phyloP scores from a whole-genome alignment of 1,139 yeast species.

The Yamadazyma triangularis region DNA sequence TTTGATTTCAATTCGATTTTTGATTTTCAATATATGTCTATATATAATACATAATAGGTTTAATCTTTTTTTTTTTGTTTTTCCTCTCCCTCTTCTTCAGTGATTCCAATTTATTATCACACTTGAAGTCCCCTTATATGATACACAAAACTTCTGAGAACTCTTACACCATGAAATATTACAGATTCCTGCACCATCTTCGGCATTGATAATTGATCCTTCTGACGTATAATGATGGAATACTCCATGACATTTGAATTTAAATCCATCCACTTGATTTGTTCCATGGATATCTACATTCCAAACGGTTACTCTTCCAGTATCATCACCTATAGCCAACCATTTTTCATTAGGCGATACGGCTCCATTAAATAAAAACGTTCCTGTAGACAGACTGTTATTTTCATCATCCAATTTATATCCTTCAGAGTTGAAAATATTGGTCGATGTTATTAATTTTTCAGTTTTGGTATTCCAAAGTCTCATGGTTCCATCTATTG shows the following conservation, averaged over 20 bases:
- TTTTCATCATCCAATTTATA: slow-evolving; percentile 4
- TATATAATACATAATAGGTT: slow-evolving; percentile 2
- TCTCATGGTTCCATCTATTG: slow-evolving; percentile 69
- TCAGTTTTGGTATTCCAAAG: slow-evolving; percentile 61
- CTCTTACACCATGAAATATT: slow-evolving; percentile 41
- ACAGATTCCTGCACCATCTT: slow-evolving; percentile 28
- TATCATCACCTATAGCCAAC: slow-evolving; percentile 61
- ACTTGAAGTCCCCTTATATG: slow-evolving; percentile 42
- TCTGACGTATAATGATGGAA: slow-evolving; percentile 9
- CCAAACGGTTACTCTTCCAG: slow-evolving; percentile 56
- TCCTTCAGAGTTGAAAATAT: slow-evolving; percentile 8
- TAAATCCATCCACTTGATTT: slow-evolving; percentile 4
- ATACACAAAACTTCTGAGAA: slow-evolving; percentile 30
- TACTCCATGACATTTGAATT: slow-evolving; percentile 24
- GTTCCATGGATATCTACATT: slow-evolving; percentile 15
- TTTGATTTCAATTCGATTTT: slow-evolving; percentile 1
- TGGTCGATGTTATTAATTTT: slow-evolving; percentile 3
- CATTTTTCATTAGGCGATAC: slow-evolving; percentile 46
- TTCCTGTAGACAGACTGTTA: slow-evolving; percentile 6
- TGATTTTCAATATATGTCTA: slow-evolving; percentile 2
- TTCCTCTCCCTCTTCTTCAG: background rate
- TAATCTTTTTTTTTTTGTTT: background rate
- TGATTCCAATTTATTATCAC: slow-evolving; percentile 20
- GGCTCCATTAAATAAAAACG: slow-evolving; percentile 43
- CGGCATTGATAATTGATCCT: slow-evolving; percentile 5